phyloP scores from a whole-genome alignment of 2,329 filamentous ascomycete genomes.

The Aspergillus sp. region DNA sequence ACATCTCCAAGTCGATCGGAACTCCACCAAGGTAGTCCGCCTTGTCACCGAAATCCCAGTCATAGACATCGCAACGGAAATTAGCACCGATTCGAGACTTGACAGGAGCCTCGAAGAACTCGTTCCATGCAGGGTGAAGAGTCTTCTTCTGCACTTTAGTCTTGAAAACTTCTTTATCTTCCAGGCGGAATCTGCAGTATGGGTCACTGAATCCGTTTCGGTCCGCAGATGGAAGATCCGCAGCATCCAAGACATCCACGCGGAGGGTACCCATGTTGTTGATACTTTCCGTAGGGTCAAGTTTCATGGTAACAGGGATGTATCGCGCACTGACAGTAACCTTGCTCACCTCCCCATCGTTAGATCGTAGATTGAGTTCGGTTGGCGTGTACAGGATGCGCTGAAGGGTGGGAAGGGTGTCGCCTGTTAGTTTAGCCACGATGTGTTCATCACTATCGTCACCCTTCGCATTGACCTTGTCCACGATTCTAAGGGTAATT shows the following conservation, averaged over 20 bases:
- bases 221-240: slow-evolving; percentile 87
- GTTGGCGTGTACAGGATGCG: slow-evolving; percentile 93
- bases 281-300: slow-evolving; percentile 94
- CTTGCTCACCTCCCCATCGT: slow-evolving; percentile 72
- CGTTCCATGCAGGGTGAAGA: slow-evolving; percentile 90
- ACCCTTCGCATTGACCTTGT: slow-evolving; percentile 72
- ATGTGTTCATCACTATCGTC: slow-evolving; percentile 69
- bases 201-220: slow-evolving; percentile 96
- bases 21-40: slow-evolving; percentile 84
- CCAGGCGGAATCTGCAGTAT: slow-evolving; percentile 91
- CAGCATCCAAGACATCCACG: slow-evolving; percentile 86
- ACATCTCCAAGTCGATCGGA: slow-evolving; percentile 69
- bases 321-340: slow-evolving; percentile 93
- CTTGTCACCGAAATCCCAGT: slow-evolving; percentile 96
- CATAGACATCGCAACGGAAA: slow-evolving; percentile 80
- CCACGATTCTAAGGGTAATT: slow-evolving; percentile 81
- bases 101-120: slow-evolving; percentile 83
- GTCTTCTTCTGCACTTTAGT: slow-evolving; percentile 97
- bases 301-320: slow-evolving; percentile 87
- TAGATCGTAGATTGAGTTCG: slow-evolving; percentile 73
- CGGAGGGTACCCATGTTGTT: slow-evolving; percentile 97
- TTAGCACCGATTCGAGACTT: slow-evolving; percentile 81
- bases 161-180: slow-evolving; percentile 88
- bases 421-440: slow-evolving; percentile 78
- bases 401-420: slow-evolving; percentile 83